Percentiles rank a stretch among this genome's conserved stretches.
These are phyloP conservation scores for Trametes sanguinea DNA, from an alignment of 768 basidiomycete species.

Conservation along the genomic window DNA sequence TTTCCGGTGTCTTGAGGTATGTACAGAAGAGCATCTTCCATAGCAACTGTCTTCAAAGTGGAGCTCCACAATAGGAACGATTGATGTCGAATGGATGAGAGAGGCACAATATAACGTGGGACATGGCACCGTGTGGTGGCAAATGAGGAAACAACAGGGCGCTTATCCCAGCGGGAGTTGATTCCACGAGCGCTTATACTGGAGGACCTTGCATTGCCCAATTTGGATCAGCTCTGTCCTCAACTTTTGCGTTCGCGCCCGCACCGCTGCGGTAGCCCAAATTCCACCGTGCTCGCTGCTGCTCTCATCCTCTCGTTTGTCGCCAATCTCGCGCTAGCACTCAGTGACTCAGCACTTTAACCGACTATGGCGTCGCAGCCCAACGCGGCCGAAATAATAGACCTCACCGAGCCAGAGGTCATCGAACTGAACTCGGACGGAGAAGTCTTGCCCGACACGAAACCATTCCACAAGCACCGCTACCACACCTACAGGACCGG, in stretches of 20 bases:
- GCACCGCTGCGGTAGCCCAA: not conserved
- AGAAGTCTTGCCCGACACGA: slow-evolving; percentile 5
- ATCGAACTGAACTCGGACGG: slow-evolving; percentile 31
- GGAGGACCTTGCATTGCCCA: not conserved
- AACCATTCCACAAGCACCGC: not conserved
- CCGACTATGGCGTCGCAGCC: not conserved
- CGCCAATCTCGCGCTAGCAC: not conserved
- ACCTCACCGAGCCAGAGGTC: slow-evolving; percentile 26
- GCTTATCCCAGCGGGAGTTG: too few relatives aligned
- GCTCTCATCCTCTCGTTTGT: not conserved
- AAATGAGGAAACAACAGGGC: too few relatives aligned
- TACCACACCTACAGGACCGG: not conserved
- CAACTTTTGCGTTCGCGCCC: slow-evolving; percentile 15
- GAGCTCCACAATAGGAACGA: too few relatives aligned
- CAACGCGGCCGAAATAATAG: slow-evolving; percentile 26
- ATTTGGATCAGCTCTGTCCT: slow-evolving; percentile 6
- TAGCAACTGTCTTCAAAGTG: too few relatives aligned
- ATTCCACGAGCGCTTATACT: too few relatives aligned
- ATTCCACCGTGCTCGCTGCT: not conserved
- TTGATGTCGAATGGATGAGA: too few relatives aligned
- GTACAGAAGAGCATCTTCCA: too few relatives aligned
- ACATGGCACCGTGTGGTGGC: too few relatives aligned
- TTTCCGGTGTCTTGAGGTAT: too few relatives aligned
- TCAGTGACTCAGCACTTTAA: not conserved
- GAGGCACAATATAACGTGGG: too few relatives aligned